phyloP scores from a whole-genome alignment of 768 basidiomycete species.

The Termitomyces sp. region DNA sequence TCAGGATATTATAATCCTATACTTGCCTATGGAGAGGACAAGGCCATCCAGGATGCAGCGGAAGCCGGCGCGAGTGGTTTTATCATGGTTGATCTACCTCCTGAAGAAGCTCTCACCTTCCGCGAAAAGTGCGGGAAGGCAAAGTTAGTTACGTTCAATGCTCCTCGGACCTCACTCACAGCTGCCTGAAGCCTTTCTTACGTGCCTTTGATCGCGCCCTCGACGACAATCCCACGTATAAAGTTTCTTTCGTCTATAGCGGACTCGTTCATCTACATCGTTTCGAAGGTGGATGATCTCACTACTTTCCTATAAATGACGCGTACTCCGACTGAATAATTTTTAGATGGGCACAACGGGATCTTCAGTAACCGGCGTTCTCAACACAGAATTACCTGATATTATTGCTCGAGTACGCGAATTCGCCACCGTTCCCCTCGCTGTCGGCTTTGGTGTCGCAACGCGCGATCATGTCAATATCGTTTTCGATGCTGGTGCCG shows the following conservation, averaged over 20 bases:
- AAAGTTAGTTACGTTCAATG: constrained; percentile 46
- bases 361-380: constrained; percentile 64
- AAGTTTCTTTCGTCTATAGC: constrained; percentile 90
- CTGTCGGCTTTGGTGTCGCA: constrained; percentile 96
- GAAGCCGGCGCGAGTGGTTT: constrained; percentile 95
- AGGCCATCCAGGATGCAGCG: constrained; percentile 82
- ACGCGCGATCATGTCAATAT: constrained; percentile 84
- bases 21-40: constrained; percentile 92
- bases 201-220: constrained; percentile 92
- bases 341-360: constrained; percentile 94
- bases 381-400: constrained; percentile 76
- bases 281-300: constrained; percentile 69
- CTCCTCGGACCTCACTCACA: background rate
- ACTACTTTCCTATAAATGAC: background rate
- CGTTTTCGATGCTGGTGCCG: constrained; percentile 84
- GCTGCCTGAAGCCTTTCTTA: constrained; percentile 69
- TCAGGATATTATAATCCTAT: constrained; percentile 97
- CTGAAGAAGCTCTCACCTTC: constrained; percentile 91
- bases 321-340: constrained; percentile 2
- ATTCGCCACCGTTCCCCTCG: constrained; percentile 75
- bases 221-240: constrained; percentile 82
- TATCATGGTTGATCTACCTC: constrained; percentile 96
- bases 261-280: constrained; percentile 96
- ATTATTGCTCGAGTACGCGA: constrained; percentile 80
- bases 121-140: constrained; percentile 78